These are phyloP conservation scores for Kodamaea nitidulidarum DNA, from an alignment of 805 yeast genomes.

Conservation along the genomic window DNA sequence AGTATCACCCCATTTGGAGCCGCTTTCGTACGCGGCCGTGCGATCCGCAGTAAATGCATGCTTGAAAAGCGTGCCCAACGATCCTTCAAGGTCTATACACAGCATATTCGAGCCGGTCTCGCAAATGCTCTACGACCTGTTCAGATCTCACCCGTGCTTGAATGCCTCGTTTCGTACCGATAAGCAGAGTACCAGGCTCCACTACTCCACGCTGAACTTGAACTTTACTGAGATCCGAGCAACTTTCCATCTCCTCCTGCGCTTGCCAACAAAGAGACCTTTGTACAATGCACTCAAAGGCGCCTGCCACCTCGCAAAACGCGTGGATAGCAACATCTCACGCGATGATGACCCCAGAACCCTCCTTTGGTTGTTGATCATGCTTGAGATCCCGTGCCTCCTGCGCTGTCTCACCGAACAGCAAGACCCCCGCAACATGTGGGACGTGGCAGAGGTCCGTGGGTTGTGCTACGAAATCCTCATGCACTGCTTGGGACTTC, in stretches of 20 bases:
- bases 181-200: conserved; percentile 23
- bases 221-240: conserved; percentile 45
- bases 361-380: conserved; percentile 57
- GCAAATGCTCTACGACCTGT: conserved; percentile 41
- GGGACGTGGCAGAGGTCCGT: conserved; percentile 49
- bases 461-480: conserved; percentile 62
- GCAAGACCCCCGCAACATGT: conserved; percentile 5
- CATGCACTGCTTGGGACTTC: conserved; percentile 64
- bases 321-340: conserved; percentile 37
- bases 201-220: conserved; percentile 46
- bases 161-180: conserved; percentile 52
- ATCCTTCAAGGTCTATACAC: conserved; percentile 24
- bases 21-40: conserved; percentile 29
- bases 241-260: conserved; percentile 43
- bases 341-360: conserved; percentile 40
- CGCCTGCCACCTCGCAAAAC: conserved; percentile 48
- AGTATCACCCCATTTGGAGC: conserved; percentile 24
- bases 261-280: conserved; percentile 60
- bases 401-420: conserved; percentile 38
- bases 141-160: conserved; percentile 44
- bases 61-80: conserved; percentile 15
- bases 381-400: conserved; percentile 66
- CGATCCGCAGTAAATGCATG: conserved; percentile 34
- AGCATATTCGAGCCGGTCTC: conserved; percentile 49
- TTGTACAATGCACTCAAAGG: conserved; percentile 51